Conservation (phyloP, 495 filamentous ascomycete species). For the Neurospora sublineolata region DNA sequence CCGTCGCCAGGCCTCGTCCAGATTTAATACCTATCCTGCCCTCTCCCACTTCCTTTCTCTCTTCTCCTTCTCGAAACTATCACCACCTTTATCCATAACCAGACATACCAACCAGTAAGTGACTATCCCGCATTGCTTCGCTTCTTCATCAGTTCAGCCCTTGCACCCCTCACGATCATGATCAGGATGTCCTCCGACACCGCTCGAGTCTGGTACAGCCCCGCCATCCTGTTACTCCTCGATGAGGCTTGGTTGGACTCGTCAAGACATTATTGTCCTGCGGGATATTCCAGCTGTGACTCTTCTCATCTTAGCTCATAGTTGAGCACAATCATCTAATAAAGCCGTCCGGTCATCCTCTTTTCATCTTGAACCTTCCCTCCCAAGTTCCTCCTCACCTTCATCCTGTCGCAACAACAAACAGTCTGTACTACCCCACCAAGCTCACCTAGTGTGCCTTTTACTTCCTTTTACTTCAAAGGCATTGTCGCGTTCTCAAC, state of each 20-base stretch:
- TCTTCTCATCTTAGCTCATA: not conserved
- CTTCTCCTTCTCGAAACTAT: not conserved
- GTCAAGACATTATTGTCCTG: slow-evolving; percentile 2
- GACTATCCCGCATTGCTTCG: not conserved
- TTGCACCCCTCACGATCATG: not conserved
- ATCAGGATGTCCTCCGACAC: not conserved
- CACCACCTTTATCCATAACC: not conserved
- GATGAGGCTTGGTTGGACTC: not conserved
- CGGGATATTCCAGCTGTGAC: slow-evolving; percentile 12
- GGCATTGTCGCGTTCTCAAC: not conserved
- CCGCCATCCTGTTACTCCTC: not conserved
- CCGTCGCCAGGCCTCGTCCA: not conserved
- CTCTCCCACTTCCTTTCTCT: not conserved
- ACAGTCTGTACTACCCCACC: not conserved
- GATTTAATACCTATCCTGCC: not conserved
- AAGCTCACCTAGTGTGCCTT: not conserved
- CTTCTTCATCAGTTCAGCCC: not conserved
- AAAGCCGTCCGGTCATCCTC: not conserved
- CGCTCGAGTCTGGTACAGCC: not conserved
- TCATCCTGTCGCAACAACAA: slow-evolving; percentile 1
- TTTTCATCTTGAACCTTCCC: not conserved
- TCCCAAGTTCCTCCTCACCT: not conserved
- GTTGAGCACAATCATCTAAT: slow-evolving; percentile 17
- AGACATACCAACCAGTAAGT: slow-evolving; percentile 5
- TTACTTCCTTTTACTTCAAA: not conserved